Evolutionary conservation across 306 rosid species (phyloP).

Genomic region (Quercus variabilis): DNA sequence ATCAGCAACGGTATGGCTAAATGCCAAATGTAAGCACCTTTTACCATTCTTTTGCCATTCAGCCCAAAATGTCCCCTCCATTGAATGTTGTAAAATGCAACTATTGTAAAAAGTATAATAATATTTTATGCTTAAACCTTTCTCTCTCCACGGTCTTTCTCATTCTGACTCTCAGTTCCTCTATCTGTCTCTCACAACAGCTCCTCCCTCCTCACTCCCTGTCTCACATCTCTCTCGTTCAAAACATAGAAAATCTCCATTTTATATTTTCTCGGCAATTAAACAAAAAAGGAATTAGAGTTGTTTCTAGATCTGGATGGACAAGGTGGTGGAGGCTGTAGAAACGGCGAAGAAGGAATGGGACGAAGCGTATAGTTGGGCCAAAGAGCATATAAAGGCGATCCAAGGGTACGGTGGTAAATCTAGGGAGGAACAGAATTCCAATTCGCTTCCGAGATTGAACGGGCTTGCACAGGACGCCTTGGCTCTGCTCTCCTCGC

Average conservation of each 20-base stretch:
- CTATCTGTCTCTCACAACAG: too few species aligned
- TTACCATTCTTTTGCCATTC: too few species aligned
- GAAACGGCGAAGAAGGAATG: conserved; percentile 69
- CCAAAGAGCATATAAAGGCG: conserved; percentile 51
- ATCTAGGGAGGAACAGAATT: conserved; percentile 27
- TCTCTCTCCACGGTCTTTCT: too few species aligned
- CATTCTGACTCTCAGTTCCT: too few species aligned
- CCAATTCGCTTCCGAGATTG: conserved; percentile 67
- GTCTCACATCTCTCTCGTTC: neutral
- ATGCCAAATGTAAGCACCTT: too few species aligned
- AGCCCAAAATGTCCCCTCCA: too few species aligned
- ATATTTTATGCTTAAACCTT: too few species aligned
- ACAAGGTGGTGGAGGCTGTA: conserved; percentile 75
- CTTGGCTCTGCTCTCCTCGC: conserved; percentile 59
- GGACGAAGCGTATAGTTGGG: conserved; percentile 51
- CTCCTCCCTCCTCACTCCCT: too few species aligned
- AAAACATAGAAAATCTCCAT: neutral
- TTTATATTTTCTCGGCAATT: neutral
- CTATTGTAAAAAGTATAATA: too few species aligned
- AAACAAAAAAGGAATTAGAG: neutral
- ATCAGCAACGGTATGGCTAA: too few species aligned
- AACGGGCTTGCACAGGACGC: conserved; percentile 83
- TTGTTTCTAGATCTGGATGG: conserved; percentile 29
- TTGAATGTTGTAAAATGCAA: too few species aligned
- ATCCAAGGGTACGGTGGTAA: conserved; percentile 66